Conservation (phyloP, 495 filamentous ascomycete genomes). For the Venustampulla echinocandica region DNA sequence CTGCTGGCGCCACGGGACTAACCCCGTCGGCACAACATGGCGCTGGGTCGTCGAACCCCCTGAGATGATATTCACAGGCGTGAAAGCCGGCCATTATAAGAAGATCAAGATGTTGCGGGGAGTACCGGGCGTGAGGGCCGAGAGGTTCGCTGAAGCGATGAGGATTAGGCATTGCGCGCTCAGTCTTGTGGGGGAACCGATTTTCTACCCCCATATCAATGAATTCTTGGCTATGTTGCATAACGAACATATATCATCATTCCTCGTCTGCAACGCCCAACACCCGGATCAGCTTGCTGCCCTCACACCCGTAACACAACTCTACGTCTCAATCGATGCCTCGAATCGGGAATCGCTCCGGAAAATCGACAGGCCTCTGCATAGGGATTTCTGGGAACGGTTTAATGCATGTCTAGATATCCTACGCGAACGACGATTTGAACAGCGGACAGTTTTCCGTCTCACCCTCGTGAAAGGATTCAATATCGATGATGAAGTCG, state of each 20-base stretch:
- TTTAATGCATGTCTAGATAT: conserved; percentile 88
- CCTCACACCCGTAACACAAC: conserved; percentile 75
- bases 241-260: conserved; percentile 77
- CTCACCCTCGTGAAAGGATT: conserved; percentile 94
- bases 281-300: conserved; percentile 84
- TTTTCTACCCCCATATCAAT: conserved; percentile 98
- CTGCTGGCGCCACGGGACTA: conserved; percentile 96
- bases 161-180: conserved; percentile 86
- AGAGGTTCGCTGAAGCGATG: conserved; percentile 89
- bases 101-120: conserved; percentile 97
- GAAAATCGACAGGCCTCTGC: conserved; percentile 81
- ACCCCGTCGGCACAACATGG: conserved; percentile 93
- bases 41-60: conserved; percentile 90
- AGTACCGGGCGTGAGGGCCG: conserved; percentile 83
- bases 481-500: conserved; percentile 87
- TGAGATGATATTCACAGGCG: conserved; percentile 77
- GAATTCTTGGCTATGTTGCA: conserved; percentile 77
- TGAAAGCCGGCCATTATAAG: conserved; percentile 85
- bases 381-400: conserved; percentile 95
- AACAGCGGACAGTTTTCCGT: conserved; percentile 88
- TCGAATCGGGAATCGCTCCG: conserved; percentile 81
- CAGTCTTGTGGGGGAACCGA: conserved; percentile 85
- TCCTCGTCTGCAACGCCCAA: conserved; percentile 97
- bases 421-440: conserved; percentile 66
- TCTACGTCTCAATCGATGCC: conserved; percentile 94